Conservation (phyloP, 1,284 basidiomycete genomes). For the Ceratobasidium papillatum region DNA sequence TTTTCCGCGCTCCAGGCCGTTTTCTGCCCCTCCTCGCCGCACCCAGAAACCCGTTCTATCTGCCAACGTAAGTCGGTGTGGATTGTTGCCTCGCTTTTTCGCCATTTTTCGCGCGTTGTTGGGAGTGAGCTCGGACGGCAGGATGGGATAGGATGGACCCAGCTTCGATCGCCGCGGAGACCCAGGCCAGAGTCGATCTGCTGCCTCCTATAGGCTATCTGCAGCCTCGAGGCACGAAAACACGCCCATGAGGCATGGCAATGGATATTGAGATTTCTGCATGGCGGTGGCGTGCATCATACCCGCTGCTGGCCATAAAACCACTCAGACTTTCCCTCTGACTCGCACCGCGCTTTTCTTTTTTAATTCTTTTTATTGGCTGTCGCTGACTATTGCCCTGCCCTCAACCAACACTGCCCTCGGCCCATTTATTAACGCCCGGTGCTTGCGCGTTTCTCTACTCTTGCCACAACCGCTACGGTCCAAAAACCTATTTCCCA, state of each 20-base stretch:
- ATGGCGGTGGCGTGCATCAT: neutral
- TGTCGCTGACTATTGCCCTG: conserved; percentile 21
- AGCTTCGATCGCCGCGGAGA: neutral
- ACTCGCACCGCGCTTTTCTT: neutral
- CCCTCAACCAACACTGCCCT: conserved; percentile 36
- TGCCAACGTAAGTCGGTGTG: neutral
- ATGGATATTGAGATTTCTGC: neutral
- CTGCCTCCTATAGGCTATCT: neutral
- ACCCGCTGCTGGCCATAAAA: conserved; percentile 1
- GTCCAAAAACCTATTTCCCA: neutral
- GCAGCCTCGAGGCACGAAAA: conserved; percentile 17
- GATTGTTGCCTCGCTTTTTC: conserved; percentile 8
- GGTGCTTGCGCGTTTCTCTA: neutral
- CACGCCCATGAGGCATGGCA: neutral
- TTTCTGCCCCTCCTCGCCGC: no score
- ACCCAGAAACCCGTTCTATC: neutral
- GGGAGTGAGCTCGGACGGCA: neutral
- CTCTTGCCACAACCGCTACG: conserved; percentile 12
- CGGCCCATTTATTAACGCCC: conserved; percentile 28
- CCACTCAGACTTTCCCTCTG: neutral
- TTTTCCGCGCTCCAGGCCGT: no score
- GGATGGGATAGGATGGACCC: neutral
- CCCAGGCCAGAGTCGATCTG: neutral
- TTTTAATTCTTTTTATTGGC: neutral
- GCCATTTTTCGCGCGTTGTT: neutral